phyloP scores from a whole-genome alignment of 2,329 filamentous ascomycete species.

The Aspergillus phoenicis region DNA sequence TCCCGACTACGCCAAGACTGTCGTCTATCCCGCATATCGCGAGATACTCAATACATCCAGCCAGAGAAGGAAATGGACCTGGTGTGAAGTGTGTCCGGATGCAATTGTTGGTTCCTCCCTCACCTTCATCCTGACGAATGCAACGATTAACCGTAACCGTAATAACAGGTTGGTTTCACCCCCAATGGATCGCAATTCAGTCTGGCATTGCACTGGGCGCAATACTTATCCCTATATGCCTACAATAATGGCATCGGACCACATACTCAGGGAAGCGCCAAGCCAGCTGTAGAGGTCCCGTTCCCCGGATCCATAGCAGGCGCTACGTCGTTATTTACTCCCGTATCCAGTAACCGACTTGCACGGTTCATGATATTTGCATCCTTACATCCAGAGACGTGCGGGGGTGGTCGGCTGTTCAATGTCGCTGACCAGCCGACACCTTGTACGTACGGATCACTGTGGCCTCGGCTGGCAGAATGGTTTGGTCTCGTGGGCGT shows the following conservation, averaged over 20 bases:
- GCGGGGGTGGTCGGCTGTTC: conserved; percentile 28
- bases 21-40: conserved; percentile 33
- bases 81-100: conserved; percentile 39
- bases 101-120: conserved; percentile 18
- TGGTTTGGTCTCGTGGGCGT: conserved; percentile 36
- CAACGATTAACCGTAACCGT: background rate
- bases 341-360: conserved; percentile 31
- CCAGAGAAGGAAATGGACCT: conserved; percentile 35
- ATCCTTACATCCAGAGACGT: conserved; percentile 27
- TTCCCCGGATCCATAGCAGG: conserved; percentile 30
- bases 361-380: conserved; percentile 33
- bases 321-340: conserved; percentile 27
- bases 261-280: background rate
- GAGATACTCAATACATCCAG: conserved; percentile 25
- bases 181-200: conserved; percentile 33
- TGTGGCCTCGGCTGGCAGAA: conserved; percentile 32
- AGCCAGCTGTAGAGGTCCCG: conserved; percentile 18
- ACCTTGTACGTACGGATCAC: conserved; percentile 27
- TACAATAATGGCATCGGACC: conserved; percentile 24
- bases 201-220: conserved; percentile 32
- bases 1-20: conserved; percentile 32
- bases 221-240: conserved; percentile 35
- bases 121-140: background rate
- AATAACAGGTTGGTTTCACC: conserved; percentile 30
- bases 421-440: conserved; percentile 32